These are phyloP conservation scores for Lepiota subincarnata DNA, from an alignment of 768 basidiomycete genomes.

Conservation along the genomic window DNA sequence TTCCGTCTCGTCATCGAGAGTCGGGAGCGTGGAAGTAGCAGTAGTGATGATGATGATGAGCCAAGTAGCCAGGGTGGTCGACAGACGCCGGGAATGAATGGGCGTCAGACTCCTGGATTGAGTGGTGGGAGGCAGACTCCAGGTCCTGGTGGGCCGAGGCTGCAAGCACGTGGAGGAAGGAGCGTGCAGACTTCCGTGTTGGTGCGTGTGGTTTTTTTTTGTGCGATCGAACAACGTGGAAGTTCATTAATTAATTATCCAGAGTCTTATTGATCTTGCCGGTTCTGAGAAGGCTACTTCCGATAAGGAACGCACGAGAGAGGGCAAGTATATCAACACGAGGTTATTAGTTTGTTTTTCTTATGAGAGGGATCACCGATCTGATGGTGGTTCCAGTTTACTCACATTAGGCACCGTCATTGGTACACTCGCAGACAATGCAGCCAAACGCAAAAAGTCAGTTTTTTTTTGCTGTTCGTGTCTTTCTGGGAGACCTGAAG, in stretches of 20 bases:
- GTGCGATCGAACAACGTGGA: not conserved
- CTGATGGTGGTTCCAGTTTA: constrained; percentile 44
- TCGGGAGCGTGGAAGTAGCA: constrained; percentile 50
- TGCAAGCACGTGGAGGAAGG: constrained; percentile 75
- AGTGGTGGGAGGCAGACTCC: constrained; percentile 41
- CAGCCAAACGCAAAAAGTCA: constrained; percentile 69
- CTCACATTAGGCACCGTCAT: constrained; percentile 93
- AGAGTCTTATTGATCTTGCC: constrained; percentile 94
- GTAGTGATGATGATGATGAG: constrained; percentile 41
- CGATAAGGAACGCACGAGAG: constrained; percentile 91
- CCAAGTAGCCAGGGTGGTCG: constrained; percentile 36
- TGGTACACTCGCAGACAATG: constrained; percentile 85
- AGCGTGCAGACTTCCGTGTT: constrained; percentile 76
- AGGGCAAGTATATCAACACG: constrained; percentile 96
- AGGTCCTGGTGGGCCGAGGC: constrained; percentile 47
- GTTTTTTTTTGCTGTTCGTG: constrained; percentile 14
- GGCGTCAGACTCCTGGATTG: constrained; percentile 43
- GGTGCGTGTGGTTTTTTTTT: constrained; percentile 36
- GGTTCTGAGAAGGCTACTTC: constrained; percentile 96
- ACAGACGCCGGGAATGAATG: constrained; percentile 33
- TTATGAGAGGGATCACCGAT: no score
- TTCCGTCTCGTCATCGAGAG: constrained; percentile 93
- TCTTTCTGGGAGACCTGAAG: not conserved
- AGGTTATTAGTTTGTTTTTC: constrained; percentile 37
- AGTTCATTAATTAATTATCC: constrained; percentile 10